phyloP scores from a whole-genome alignment of 2,329 filamentous ascomycete genomes.

The Pseudogymnoascus sp. region DNA sequence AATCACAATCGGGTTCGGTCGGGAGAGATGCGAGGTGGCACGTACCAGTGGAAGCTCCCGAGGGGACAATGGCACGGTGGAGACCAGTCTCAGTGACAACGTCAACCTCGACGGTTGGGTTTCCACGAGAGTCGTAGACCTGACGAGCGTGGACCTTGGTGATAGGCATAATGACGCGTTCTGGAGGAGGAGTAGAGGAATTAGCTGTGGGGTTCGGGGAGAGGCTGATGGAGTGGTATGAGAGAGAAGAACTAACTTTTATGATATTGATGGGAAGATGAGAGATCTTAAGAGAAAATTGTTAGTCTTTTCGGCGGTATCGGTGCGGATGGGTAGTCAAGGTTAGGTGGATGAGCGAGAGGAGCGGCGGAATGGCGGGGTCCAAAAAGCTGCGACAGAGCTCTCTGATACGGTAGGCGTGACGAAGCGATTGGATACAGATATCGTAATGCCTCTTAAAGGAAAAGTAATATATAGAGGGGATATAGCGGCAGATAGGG shows the following conservation, averaged over 20 bases:
- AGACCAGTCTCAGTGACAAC: conserved; percentile 93
- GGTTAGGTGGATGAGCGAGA: conserved; percentile 1
- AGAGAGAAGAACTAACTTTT: neutral
- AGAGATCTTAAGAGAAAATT: conserved; percentile 2
- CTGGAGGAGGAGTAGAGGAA: conserved; percentile 10
- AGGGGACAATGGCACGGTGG: conserved; percentile 95
- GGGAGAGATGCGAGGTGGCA: conserved; percentile 25
- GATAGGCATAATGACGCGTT: conserved; percentile 65
- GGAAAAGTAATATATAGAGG: conserved; percentile 1
- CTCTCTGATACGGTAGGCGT: conserved; percentile 17
- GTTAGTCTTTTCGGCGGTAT: neutral
- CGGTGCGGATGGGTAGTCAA: neutral
- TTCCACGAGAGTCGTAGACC: conserved; percentile 97
- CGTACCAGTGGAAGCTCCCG: conserved; percentile 87
- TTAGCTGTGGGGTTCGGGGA: neutral
- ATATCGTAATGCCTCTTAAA: neutral
- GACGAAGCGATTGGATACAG: neutral
- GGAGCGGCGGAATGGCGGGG: conserved; percentile 15
- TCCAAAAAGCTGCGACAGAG: conserved; percentile 14
- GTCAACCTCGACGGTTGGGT: conserved; percentile 98
- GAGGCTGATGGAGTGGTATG: neutral
- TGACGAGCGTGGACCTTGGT: conserved; percentile 85
- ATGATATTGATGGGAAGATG: neutral
- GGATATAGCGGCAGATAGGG: neutral
- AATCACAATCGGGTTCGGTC: neutral